Evolutionary conservation across 139 green algal genomes (phyloP), one percentile per base, ranked within the genome.

Genomic region (Protoeuglena noctilucae): DNA sequence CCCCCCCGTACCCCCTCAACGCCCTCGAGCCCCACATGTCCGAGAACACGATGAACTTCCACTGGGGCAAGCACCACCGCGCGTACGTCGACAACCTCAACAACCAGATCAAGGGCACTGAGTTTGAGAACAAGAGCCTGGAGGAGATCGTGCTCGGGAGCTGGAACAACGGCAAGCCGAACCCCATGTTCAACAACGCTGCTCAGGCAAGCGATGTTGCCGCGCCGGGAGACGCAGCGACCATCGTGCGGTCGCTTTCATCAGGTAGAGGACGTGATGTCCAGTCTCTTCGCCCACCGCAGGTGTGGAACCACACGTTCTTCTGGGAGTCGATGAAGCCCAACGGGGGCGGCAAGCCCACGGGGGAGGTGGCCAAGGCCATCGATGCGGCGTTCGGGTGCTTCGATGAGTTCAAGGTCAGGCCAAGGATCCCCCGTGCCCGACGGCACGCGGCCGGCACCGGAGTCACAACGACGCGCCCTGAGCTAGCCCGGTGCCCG

Each of bases 21-120:
- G 80, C 80, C 2, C 64, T 89, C 29, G 78, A 87, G 67, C 74
- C 74, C 12, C 66, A 84, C 57, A 79, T 89, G 65, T 73, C 51
- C 64, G 76, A 80, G 61, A 43, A 51, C 0, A 81, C 80, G 17
- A 67, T 95, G 30, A 75, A 96, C 48, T 80, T 87, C 53, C 88
- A 95, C 71, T 94, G 74, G 69, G 88, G 84, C 67, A 95, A 93
- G 76, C 87, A 95, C 66, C 85, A 95, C 69, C 57, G 66, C 34
- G 68, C 85, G 0, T 58, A 64, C 51, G 51, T 60, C 6, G 70
- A 80, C 70, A 96, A 96, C 73, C 65, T 95, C 58, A 95, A 95
- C 75, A 78, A 79, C 62, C 88, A 96, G 72, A 87, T 96, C 48
- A 73, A 85, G 26, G 85, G 79, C 58, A 95, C 74, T 46, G 72